phyloP scores from a whole-genome alignment of 2,329 filamentous ascomycete genomes.

The Trichoderma atroviride region DNA sequence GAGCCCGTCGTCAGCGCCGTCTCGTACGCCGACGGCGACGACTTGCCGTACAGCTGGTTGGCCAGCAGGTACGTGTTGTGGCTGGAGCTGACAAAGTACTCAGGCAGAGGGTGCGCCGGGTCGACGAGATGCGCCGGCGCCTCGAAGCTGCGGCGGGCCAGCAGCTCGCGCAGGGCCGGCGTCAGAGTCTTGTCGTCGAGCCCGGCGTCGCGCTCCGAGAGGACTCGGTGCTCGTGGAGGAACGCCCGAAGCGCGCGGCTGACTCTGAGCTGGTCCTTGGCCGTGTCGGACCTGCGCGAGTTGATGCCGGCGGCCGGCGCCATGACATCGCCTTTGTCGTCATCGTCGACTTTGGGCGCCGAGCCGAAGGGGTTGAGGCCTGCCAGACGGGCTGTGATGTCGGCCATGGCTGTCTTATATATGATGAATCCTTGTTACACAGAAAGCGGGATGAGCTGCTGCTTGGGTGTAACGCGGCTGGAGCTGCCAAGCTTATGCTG shows the following conservation, averaged over 20 bases:
- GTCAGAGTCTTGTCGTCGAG: constrained; percentile 47
- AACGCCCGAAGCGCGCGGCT: constrained; percentile 61
- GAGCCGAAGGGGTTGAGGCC: constrained; percentile 39
- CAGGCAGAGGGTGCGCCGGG: constrained; percentile 62
- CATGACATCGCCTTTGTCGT: constrained; percentile 41
- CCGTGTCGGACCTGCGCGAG: constrained; percentile 51
- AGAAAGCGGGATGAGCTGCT: background rate
- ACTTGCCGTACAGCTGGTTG: constrained; percentile 68
- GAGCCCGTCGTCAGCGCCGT: constrained; percentile 64
- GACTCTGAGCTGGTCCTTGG: constrained; percentile 58
- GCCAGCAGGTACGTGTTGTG: constrained; percentile 75
- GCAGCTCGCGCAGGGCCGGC: constrained; percentile 51
- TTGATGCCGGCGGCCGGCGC: constrained; percentile 55
- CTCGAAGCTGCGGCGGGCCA: constrained; percentile 59
- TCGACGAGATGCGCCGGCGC: constrained; percentile 60
- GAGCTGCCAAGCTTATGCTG: background rate
- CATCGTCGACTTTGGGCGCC: constrained; percentile 35
- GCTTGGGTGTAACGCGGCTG: background rate
- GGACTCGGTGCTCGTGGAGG: constrained; percentile 54
- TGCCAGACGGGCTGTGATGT: constrained; percentile 37
- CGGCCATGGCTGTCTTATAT: constrained; percentile 10
- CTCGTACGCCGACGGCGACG: constrained; percentile 65
- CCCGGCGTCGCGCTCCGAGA: constrained; percentile 52
- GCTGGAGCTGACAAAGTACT: constrained; percentile 73
- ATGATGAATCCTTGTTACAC: background rate